Evolutionary conservation across 345 rosid genomes (phyloP).

Genomic region (Gossypium bickii): DNA sequence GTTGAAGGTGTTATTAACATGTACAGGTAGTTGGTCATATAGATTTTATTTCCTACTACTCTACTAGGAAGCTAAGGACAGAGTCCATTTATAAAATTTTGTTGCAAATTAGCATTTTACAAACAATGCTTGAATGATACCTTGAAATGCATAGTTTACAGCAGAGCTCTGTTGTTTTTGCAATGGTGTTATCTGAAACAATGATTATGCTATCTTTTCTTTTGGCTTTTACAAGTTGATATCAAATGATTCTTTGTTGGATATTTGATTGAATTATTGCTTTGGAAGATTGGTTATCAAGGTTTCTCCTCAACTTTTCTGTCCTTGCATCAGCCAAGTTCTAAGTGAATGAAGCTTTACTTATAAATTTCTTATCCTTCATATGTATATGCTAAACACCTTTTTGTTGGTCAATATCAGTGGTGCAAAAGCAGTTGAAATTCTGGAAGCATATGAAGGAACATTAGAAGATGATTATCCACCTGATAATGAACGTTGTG

Average conservation of each 20-base stretch:
- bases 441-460: slow-evolving; percentile 98
- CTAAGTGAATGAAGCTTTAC: background rate
- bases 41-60: background rate
- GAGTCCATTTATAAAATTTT: background rate
- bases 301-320: background rate
- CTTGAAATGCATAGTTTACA: background rate
- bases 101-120: slow-evolving; percentile 6
- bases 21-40: background rate
- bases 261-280: slow-evolving; percentile 2
- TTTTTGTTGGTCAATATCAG: slow-evolving; percentile 33
- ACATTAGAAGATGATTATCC: slow-evolving; percentile 98
- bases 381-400: background rate
- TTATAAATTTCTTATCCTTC: background rate
- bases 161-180: background rate
- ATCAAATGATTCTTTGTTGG: background rate
- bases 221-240: slow-evolving; percentile 4
- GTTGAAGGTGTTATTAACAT: background rate
- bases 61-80: background rate
- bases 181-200: background rate
- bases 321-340: background rate
- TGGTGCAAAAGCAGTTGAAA: slow-evolving; percentile 93
- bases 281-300: background rate
- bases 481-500: slow-evolving; percentile 92
- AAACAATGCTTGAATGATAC: background rate
- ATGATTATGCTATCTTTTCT: background rate